These are phyloP conservation scores for Letharia columbiana DNA, from an alignment of 495 filamentous ascomycete species.

Conservation along the genomic window DNA sequence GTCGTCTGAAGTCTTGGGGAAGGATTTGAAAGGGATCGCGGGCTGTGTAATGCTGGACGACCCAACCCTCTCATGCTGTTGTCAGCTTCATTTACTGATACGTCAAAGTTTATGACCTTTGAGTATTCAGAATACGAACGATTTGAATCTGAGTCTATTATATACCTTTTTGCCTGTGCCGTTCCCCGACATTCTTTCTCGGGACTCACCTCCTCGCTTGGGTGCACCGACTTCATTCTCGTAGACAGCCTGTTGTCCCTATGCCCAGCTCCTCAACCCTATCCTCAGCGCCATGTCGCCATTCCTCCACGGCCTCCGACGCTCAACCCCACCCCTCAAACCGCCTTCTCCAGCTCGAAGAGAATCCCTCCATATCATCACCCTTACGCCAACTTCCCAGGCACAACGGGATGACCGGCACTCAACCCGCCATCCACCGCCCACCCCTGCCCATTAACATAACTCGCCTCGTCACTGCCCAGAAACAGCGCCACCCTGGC, in stretches of 20 bases:
- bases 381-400: constrained; percentile 63
- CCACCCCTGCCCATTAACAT: constrained; percentile 96
- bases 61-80: not conserved
- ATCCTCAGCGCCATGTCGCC: not conserved
- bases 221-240: not conserved
- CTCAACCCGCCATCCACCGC: constrained; percentile 93
- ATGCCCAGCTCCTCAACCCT: not conserved
- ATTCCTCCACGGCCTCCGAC: not conserved
- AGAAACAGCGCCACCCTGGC: constrained; percentile 85
- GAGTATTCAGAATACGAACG: not conserved
- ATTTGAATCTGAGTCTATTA: not conserved
- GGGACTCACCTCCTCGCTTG: not conserved
- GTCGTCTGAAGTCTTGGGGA: constrained; percentile 20
- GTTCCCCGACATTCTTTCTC: not conserved
- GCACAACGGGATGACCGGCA: constrained; percentile 84
- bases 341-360: not conserved
- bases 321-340: not conserved
- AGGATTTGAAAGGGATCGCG: constrained; percentile 16
- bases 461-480: constrained; percentile 84
- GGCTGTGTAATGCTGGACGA: constrained; percentile 5
- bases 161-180: not conserved
- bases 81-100: not conserved
- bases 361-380: not conserved
- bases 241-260: not conserved
- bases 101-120: not conserved